Percentiles rank a stretch among this genome's conserved stretches.
Conservation (phyloP, 495 filamentous ascomycete genomes). For the Neurospora sp. region DNA sequence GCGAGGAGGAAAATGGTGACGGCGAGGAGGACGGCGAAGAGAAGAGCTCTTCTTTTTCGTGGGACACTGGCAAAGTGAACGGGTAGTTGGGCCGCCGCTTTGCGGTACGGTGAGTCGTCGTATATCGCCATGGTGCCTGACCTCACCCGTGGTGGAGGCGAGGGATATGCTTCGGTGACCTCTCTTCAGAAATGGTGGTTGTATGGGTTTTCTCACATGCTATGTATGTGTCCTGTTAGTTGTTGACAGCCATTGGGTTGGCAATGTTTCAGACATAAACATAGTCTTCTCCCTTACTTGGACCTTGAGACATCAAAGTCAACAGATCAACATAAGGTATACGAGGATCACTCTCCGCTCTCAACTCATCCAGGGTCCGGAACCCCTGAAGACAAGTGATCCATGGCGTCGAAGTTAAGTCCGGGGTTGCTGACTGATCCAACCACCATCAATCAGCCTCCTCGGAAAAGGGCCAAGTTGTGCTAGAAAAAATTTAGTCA, state of each 20-base stretch:
- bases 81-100: slow-evolving; percentile 14
- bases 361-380: background rate
- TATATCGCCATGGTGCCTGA: background rate
- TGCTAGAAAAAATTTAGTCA: background rate
- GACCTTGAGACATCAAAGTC: background rate
- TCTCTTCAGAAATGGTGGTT: background rate
- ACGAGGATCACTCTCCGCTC: background rate
- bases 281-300: background rate
- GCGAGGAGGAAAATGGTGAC: slow-evolving; percentile 20
- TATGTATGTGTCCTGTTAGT: background rate
- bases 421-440: background rate
- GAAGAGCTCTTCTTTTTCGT: slow-evolving; percentile 25
- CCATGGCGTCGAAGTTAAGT: background rate
- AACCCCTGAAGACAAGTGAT: background rate
- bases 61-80: slow-evolving; percentile 24
- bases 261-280: background rate
- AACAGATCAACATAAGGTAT: too few relatives aligned
- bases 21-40: slow-evolving; percentile 20
- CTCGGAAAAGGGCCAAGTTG: background rate
- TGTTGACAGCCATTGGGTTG: background rate
- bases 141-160: background rate
- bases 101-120: slow-evolving; percentile 11
- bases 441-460: background rate
- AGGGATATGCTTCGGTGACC: background rate
- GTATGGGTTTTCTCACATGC: background rate